Base-by-base conservation (phyloP, 371 early-diverging fungal genomes). In the Apophysomyces variabilis region DNA sequence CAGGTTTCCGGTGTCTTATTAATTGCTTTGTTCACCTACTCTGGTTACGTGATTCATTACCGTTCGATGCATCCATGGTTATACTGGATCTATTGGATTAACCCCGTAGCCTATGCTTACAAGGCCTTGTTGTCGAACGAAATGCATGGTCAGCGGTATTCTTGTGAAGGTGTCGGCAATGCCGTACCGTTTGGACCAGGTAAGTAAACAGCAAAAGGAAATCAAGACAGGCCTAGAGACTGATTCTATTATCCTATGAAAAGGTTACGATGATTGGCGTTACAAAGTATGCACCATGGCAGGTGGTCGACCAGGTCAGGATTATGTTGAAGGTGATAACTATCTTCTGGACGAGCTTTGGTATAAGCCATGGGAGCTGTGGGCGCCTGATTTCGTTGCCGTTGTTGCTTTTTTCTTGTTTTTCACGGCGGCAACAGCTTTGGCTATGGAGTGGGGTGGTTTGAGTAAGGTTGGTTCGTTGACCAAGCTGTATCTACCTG, bases 91-190 rank as follows among this genome's bases (percentile, higher is more conserved):
- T 66, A 66, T 32, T 91, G 87, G 85, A 82, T 89, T 58, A 86
- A 85, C 62, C 87, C 92, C 5, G 67, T 91, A n/a, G 80, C 88
- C 0, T 90, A 89, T 67, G 88, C 85, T 0, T 84, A 82, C 68
- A 80, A 86, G 61, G 80, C 87, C 0, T 72, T 92, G 12, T 56
- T 90, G 47, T 69, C 77, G 18, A 90, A 91, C 69, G 93, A 92
- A 71, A 87, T 87, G 81, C 65, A 63, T 12, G 82, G 83, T 4
- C 67, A 76, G 4, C 1, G 63, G 0, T 75, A 66, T 54, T 63
- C 77, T 21, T 76, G 78, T 41, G 72, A 87, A 58, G 77, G 84
- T n/a, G 71, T 81, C 13, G 65, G 71, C 13, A 78, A 72, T 45
- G 59, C 75, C 18, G 61, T 82, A n/a, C 83, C 83, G 2, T 83